phyloP scores from a whole-genome alignment of 768 basidiomycete species.

The Clathrus columnatus region DNA sequence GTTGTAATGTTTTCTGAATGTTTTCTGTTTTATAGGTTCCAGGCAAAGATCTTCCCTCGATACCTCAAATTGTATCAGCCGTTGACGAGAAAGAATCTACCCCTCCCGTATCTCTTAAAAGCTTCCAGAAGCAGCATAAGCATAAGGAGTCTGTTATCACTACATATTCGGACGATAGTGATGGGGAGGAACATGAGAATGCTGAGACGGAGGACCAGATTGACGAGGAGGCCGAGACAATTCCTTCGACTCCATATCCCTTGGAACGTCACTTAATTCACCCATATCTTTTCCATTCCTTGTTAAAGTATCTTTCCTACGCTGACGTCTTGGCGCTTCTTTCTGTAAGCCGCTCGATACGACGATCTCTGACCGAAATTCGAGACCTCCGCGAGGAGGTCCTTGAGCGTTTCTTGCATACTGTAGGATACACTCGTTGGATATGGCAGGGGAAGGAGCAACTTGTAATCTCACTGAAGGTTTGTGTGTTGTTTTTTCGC shows the following conservation, averaged over 20 bases:
- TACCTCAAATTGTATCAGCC: background rate
- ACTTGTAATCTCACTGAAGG: conserved; percentile 52
- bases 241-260: conserved; percentile 31
- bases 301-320: conserved; percentile 62
- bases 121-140: background rate
- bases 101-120: background rate
- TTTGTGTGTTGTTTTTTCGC: conserved; percentile 23
- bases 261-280: conserved; percentile 48
- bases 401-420: conserved; percentile 57
- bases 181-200: background rate
- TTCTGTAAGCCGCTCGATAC: conserved; percentile 45
- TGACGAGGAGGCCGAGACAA: conserved; percentile 4
- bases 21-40: background rate
- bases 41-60: background rate
- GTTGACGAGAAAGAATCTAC: background rate
- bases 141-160: background rate
- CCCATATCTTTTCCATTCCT: conserved; percentile 38
- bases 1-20: background rate
- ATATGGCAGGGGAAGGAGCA: conserved; percentile 44
- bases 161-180: background rate
- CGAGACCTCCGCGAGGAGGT: conserved; percentile 51
- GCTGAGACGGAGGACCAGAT: background rate
- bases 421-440: conserved; percentile 72
- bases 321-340: conserved; percentile 62
- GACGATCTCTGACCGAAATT: conserved; percentile 39